Evolutionary conservation across 345 rosid genomes (phyloP), one percentile per base, ranked within the genome.

Genomic region (Viola odorata): DNA sequence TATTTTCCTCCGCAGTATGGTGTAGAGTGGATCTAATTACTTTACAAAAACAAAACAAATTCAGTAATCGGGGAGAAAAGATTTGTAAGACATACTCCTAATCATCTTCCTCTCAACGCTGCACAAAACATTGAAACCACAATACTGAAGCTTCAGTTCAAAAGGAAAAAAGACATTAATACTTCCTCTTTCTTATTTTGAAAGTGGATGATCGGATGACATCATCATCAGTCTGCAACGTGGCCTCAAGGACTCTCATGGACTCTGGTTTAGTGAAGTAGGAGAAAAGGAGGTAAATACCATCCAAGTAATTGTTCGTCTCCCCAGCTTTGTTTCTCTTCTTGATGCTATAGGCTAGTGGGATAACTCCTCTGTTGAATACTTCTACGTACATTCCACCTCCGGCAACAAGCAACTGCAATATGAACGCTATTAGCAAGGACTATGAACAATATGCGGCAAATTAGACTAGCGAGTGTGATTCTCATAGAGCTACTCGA

Each of bases 371-470:
- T 82, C 97, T 83, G 78, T 94, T 90, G 78, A 89, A 90, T 37
- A 90, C 95, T 77, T 94, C 99, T 1, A 88, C 82, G 16, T 90
- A 90, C 99, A 90, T 94, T 66, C 96, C 97, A 7, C 99, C 99
- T 5, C 91, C 97, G n/a, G 97, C 95, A 61, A 94, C 91, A 63
- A 94, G 97, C 77, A 94, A 63, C 99, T 94, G 80, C 68, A 60
- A 54, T 6, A 67, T 11, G 6, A 49, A 32, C 50, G 56, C 17
- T 62, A 41, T 54, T 50, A 49, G 63, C 57, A 60, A 60, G 58
- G 7, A 12, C 50, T 10, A 11, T 47, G 7, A 6, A 12, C 10
- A 23, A 23, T 0, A 23, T 23, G 32, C 1, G 32, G 32, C 12
- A 11, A 47, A 47, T 0, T 47, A 9, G 2, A 47, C 0, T 47